Evolutionary conservation across 768 basidiomycete species (phyloP).

Genomic region (Phaeotremella skinneri): DNA sequence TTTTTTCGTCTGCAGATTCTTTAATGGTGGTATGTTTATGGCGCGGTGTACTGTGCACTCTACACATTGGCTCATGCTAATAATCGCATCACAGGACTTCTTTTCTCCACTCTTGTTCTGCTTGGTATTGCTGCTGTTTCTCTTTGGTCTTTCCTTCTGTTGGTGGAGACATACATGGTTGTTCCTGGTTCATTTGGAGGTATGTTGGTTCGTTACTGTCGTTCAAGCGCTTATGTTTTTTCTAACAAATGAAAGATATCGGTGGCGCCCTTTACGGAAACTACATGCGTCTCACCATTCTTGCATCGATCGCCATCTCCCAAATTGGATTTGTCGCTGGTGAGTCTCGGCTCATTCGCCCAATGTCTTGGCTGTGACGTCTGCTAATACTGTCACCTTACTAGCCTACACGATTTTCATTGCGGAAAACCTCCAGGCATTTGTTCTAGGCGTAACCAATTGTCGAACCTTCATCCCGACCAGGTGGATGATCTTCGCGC

Average conservation of each 20-base stretch:
- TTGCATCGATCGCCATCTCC: slow-evolving; percentile 80
- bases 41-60: neutral
- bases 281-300: slow-evolving; percentile 87
- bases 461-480: slow-evolving; percentile 68
- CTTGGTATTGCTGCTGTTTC: slow-evolving; percentile 79
- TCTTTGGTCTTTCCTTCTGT: slow-evolving; percentile 86
- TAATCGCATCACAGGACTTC: slow-evolving; percentile 55
- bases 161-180: slow-evolving; percentile 80
- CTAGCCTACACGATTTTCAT: slow-evolving; percentile 94
- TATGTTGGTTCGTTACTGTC: slow-evolving; percentile 52
- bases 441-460: slow-evolving; percentile 74
- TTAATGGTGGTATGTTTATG: slow-evolving; percentile 66
- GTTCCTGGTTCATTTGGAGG: slow-evolving; percentile 93
- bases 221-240: too few relatives aligned
- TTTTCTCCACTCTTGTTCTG: slow-evolving; percentile 80
- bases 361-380: neutral
- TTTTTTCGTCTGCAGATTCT: slow-evolving; percentile 62
- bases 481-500: slow-evolving; percentile 72
- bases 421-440: slow-evolving; percentile 82
- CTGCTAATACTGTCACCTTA: slow-evolving; percentile 9
- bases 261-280: slow-evolving; percentile 87
- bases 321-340: slow-evolving; percentile 55
- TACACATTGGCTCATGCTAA: slow-evolving; percentile 2
- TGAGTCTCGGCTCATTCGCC: too few relatives aligned
- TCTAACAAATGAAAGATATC: slow-evolving; percentile 79